These are phyloP conservation scores for Elaphomyces granulatus DNA, from an alignment of 495 filamentous ascomycete species.

Conservation along the genomic window DNA sequence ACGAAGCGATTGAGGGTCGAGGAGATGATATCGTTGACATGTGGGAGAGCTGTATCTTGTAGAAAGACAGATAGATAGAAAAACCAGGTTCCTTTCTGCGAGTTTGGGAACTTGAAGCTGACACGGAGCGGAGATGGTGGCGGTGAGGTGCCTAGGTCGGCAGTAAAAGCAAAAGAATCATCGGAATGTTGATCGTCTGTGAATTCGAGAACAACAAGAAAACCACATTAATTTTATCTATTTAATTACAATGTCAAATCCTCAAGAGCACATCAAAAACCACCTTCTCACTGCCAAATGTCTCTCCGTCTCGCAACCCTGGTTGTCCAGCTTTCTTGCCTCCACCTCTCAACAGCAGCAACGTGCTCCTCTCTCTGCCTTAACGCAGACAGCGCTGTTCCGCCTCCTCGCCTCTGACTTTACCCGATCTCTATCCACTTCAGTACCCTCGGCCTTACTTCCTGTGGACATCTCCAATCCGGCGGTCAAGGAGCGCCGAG, in stretches of 20 bases:
- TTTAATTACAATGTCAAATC: conserved; percentile 32
- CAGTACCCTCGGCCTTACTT: conserved; percentile 32
- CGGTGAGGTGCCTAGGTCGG: conserved; percentile 2
- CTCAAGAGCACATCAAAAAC: conserved; percentile 25
- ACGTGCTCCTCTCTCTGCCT: conserved; percentile 51
- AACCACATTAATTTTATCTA: too few relatives aligned
- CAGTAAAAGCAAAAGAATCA: too few relatives aligned
- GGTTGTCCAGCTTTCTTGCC: conserved; percentile 30
- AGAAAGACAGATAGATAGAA: too few relatives aligned
- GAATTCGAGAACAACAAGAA: too few relatives aligned
- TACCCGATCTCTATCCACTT: conserved; percentile 38
- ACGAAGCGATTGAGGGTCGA: conserved; percentile 53
- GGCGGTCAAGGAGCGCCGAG: conserved; percentile 34
- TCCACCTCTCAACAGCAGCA: conserved; percentile 22
- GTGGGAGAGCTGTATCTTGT: too few relatives aligned
- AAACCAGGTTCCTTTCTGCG: too few relatives aligned
- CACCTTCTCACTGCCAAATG: conserved; percentile 31
- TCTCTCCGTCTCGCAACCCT: conserved; percentile 28
- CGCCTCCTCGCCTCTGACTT: conserved; percentile 71
- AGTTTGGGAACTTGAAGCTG: too few relatives aligned
- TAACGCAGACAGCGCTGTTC: conserved; percentile 65
- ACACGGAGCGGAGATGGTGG: too few relatives aligned
- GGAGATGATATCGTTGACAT: conserved; percentile 75
- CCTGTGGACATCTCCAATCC: conserved; percentile 42
- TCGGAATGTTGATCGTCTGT: too few relatives aligned